Percentiles rank a stretch among this genome's conserved stretches.
Evolutionary conservation across 129 eudicot species (phyloP).

Genomic region (Saposhnikovia divaricata): DNA sequence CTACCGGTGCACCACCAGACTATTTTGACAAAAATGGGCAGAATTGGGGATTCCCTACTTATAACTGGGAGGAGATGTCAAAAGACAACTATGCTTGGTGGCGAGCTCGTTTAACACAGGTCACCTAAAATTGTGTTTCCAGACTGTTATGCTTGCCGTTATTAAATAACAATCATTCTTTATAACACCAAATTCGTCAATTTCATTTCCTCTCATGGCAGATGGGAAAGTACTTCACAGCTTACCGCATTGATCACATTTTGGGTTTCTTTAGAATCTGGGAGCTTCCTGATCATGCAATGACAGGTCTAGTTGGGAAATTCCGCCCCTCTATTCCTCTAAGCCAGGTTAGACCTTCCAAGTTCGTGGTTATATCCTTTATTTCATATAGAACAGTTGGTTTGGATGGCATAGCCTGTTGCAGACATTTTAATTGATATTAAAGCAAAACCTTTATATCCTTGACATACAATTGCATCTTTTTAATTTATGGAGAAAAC

Average conservation of each 20-base stretch:
- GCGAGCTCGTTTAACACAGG: constrained; percentile 99
- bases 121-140: constrained; percentile 13
- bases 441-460: not conserved
- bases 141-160: not conserved
- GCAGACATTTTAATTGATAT: not conserved
- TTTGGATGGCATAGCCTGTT: not conserved
- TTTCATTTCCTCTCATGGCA: constrained; percentile 19
- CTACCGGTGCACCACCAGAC: constrained; percentile 99
- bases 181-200: constrained; percentile 8
- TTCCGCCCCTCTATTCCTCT: constrained; percentile 96
- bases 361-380: not conserved
- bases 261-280: constrained; percentile 98
- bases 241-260: constrained; percentile 93
- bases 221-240: constrained; percentile 98
- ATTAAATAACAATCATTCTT: not conserved
- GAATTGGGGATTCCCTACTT: constrained; percentile 99
- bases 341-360: constrained; percentile 54
- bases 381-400: not conserved
- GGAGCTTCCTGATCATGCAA: constrained; percentile 99
- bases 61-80: constrained; percentile 99
- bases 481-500: not conserved
- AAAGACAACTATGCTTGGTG: constrained; percentile 99
- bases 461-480: not conserved
- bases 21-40: constrained; percentile 99
- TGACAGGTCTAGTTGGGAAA: constrained; percentile 92